Base-by-base conservation (phyloP, 208 protist species). In the Leishmania tarentolae region DNA sequence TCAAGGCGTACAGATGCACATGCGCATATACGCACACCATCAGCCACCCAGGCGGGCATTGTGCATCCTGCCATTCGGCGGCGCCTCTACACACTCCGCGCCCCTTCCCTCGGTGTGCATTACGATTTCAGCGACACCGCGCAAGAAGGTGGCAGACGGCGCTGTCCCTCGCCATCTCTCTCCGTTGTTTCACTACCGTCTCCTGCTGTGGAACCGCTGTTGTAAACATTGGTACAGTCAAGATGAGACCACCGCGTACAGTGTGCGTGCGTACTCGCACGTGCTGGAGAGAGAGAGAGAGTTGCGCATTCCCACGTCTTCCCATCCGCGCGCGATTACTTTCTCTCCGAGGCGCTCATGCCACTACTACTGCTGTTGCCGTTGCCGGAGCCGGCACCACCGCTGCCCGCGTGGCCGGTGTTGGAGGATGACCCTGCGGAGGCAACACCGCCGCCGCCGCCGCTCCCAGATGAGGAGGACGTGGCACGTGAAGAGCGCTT, bases 401-500 rank as follows among this genome's bases (percentile, higher is more conserved):
- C 68, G 75, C 56, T 71, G 53, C 59, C 75, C 3, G 50, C 42
- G 31, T 71, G 65, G 53, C 79, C 53, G 28, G 78, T 75, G 21
- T 35, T 69, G 46, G 85, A 85, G 0, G 75, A 80, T 17, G 75
- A 84, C 0, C 74, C 24, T 19, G 75, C 73, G 6, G 46, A 72
- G 35, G 57, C 52, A 53, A 24, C 57, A 37, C 61, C 85, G 65
- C 44, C 47, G 53, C 35, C 47, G 42, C 69, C 71, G 63, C 66
- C n/a, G 42, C 77, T 61, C 44, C 65, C 42, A 42, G 61, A 68
- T 13, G 61, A 2, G 28, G 61, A 68, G 44, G 70, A 47, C 11
- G 46, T 2, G 53, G 52, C 52, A 40, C 63, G 72, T 6, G 81
- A 71, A 4, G 80, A 77, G 37, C 93, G 91, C 76, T 95, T 95